Evolutionary conservation across 2,329 filamentous ascomycete species (phyloP).

Genomic region (Tetracladium maxilliforme): DNA sequence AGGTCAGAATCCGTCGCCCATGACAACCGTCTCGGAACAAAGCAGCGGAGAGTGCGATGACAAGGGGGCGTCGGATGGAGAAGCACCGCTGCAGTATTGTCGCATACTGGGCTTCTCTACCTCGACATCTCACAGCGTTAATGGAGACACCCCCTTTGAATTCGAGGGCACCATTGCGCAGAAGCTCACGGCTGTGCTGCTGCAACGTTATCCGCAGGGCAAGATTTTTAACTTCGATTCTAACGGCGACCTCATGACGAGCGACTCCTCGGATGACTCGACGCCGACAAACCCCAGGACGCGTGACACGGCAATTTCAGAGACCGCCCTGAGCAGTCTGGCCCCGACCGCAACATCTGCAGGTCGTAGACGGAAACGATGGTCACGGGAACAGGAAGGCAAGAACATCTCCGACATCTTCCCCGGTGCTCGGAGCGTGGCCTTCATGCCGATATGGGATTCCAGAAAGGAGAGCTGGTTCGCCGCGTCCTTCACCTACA

Average conservation of each 20-base stretch:
- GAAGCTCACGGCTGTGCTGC: conserved; percentile 9
- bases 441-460: conserved; percentile 22
- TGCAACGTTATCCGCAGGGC: conserved; percentile 15
- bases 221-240: conserved; percentile 15
- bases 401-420: conserved; percentile 2
- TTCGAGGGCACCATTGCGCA: conserved; percentile 10
- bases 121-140: conserved; percentile 10
- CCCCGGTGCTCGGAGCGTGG: conserved; percentile 18
- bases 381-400: conserved; percentile 3
- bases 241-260: conserved; percentile 10
- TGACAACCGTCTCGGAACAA: conserved; percentile 1
- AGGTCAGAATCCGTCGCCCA: conserved; percentile 1
- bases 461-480: conserved; percentile 19
- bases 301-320: too few species aligned
- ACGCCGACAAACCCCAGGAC: conserved; percentile 1
- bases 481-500: conserved; percentile 14
- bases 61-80: conserved; percentile 6
- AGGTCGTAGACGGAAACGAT: conserved; percentile 2
- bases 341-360: conserved; percentile 3
- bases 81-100: too few species aligned
- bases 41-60: neutral
- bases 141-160: conserved; percentile 8
- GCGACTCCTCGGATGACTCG: conserved; percentile 7
- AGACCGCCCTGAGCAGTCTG: too few species aligned
- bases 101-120: conserved; percentile 15